Conservation (phyloP, 73 alveolate genomes). For the Durusdinium trenchii region DNA sequence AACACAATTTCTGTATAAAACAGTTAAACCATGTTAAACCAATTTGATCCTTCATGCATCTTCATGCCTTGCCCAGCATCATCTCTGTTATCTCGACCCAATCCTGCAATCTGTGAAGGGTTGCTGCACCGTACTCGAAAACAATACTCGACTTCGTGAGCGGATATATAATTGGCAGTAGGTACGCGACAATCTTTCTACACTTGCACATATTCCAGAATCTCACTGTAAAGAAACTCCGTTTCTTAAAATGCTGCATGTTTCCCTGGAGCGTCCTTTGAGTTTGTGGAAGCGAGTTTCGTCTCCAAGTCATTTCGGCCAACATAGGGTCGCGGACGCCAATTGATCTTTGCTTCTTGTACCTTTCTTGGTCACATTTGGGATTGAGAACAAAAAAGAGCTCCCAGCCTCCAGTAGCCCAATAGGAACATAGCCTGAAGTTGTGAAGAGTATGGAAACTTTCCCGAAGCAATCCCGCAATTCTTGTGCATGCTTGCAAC, state of each 20-base stretch:
- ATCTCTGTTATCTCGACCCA: slow-evolving; percentile 97
- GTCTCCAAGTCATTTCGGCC: slow-evolving; percentile 96
- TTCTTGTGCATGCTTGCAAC: too few relatives aligned
- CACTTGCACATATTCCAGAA: too few relatives aligned
- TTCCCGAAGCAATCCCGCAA: too few relatives aligned
- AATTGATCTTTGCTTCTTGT: slow-evolving; percentile 83
- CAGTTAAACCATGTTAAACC: neutral
- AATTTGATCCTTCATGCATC: neutral
- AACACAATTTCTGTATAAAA: neutral
- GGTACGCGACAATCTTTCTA: too few relatives aligned
- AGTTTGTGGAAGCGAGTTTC: slow-evolving; percentile 83
- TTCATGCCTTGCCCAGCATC: slow-evolving; percentile 97
- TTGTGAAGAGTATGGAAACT: neutral
- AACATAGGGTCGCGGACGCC: slow-evolving; percentile 96
- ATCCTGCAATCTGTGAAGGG: slow-evolving; percentile 60
- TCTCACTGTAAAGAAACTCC: neutral
- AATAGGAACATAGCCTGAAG: slow-evolving; percentile 40
- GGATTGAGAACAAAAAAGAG: neutral
- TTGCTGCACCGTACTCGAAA: neutral
- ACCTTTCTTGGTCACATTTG: slow-evolving; percentile 3
- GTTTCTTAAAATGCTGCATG: neutral
- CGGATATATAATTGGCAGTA: too few relatives aligned
- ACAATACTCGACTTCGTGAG: neutral
- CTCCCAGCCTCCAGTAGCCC: slow-evolving; percentile 25
- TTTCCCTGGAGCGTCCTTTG: slow-evolving; percentile 12